Percentiles rank a stretch among this genome's conserved stretches.
Conservation (phyloP, 2,329 filamentous ascomycete genomes). For the Colletotrichum spinosum region DNA sequence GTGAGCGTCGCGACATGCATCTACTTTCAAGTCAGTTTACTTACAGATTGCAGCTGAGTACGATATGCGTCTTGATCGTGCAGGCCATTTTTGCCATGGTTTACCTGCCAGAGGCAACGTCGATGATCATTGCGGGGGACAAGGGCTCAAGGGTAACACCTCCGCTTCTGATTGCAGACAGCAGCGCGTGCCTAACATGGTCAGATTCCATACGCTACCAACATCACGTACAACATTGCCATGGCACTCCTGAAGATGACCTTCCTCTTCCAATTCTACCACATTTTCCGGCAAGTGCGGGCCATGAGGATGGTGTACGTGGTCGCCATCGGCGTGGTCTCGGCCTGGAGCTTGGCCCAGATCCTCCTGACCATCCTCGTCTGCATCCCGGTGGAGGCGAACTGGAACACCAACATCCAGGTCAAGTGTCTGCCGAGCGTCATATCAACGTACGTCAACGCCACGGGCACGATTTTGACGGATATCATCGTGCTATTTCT, state of each 20-base stretch:
- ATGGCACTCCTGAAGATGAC: slow-evolving; percentile 22
- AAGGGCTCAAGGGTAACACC: slow-evolving; percentile 8
- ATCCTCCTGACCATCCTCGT: slow-evolving; percentile 10
- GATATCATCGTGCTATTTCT: slow-evolving; percentile 29
- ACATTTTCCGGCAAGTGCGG: slow-evolving; percentile 19
- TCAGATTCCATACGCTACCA: slow-evolving; percentile 10
- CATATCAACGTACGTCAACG: slow-evolving; percentile 9
- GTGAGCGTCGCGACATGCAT: not conserved
- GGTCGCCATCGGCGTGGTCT: slow-evolving; percentile 17
- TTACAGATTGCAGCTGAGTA: slow-evolving; percentile 1
- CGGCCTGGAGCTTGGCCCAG: slow-evolving; percentile 18
- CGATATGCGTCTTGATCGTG: not conserved
- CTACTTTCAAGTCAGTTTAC: not conserved
- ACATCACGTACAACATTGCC: slow-evolving; percentile 12
- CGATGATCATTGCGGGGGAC: not conserved
- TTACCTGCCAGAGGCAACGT: slow-evolving; percentile 4
- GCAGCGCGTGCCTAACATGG: not conserved
- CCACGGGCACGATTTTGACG: slow-evolving; percentile 15
- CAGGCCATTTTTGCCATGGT: slow-evolving; percentile 2
- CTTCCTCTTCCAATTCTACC: slow-evolving; percentile 23
- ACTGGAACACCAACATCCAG: slow-evolving; percentile 1
- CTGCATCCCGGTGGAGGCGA: slow-evolving; percentile 22
- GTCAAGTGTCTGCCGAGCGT: slow-evolving; percentile 6
- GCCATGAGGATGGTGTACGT: slow-evolving; percentile 23
- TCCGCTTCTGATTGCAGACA: not conserved